phyloP scores from a whole-genome alignment of 2,329 filamentous ascomycete species.

The Colletotrichum gloeosporioides region DNA sequence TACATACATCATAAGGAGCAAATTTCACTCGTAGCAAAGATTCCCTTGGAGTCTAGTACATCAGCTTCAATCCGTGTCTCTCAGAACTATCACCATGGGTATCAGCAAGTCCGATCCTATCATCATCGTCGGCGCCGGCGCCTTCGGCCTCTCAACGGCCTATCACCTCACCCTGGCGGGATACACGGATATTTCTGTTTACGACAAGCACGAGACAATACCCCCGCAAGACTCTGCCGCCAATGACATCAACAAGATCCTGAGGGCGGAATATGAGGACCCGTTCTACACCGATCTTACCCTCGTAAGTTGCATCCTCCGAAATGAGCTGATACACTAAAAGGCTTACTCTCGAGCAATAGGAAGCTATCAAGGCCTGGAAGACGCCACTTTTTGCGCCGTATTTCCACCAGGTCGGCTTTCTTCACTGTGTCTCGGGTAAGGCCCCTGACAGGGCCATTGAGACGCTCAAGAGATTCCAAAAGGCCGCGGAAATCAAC shows the following conservation, averaged over 20 bases:
- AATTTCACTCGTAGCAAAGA: not conserved
- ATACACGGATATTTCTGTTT: slow-evolving; percentile 51
- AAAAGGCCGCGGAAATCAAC: slow-evolving; percentile 43
- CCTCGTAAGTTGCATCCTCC: slow-evolving; percentile 40
- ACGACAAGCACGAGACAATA: slow-evolving; percentile 42
- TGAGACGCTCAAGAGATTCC: slow-evolving; percentile 47
- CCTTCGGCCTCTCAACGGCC: slow-evolving; percentile 56
- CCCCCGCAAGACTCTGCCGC: slow-evolving; percentile 58
- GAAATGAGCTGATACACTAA: not conserved
- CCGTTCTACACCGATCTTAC: slow-evolving; percentile 60
- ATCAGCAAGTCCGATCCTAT: slow-evolving; percentile 30
- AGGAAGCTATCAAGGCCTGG: slow-evolving; percentile 60
- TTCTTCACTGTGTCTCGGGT: slow-evolving; percentile 53
- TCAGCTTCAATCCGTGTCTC: not conserved
- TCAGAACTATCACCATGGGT: slow-evolving; percentile 20
- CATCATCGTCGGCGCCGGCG: slow-evolving; percentile 50
- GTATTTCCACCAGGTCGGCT: slow-evolving; percentile 48
- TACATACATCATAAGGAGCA: slow-evolving; percentile 3
- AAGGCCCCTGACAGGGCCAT: slow-evolving; percentile 52
- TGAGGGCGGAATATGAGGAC: slow-evolving; percentile 64
- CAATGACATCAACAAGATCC: slow-evolving; percentile 67
- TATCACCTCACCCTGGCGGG: slow-evolving; percentile 48
- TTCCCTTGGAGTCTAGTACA: not conserved
- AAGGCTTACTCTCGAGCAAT: not conserved
- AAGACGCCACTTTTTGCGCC: slow-evolving; percentile 56